Percentiles rank a stretch among this genome's conserved stretches.
These are phyloP conservation scores for Tranzscheliella williamsii DNA, from an alignment of 1,284 basidiomycete species.

Conservation along the genomic window DNA sequence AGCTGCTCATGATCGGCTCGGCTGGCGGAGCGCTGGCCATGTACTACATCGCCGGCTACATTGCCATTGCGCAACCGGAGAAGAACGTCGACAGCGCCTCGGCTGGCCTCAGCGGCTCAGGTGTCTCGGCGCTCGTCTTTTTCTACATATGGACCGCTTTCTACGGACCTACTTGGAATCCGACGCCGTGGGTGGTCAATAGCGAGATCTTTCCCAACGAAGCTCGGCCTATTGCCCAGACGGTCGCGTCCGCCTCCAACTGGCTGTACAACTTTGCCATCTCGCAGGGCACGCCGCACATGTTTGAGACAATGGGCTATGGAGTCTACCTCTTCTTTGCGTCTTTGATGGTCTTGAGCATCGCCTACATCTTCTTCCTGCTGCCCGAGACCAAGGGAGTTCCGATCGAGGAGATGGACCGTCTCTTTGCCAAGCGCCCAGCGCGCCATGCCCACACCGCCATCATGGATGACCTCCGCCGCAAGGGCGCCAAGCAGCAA, in stretches of 20 bases:
- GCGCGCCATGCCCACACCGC: constrained; percentile 9
- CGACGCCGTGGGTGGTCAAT: constrained; percentile 43
- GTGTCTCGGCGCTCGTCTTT: constrained; percentile 30
- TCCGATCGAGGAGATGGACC: constrained; percentile 71
- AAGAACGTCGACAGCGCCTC: background rate
- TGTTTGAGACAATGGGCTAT: constrained; percentile 57
- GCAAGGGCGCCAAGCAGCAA: constrained; percentile 4
- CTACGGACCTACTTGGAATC: constrained; percentile 50
- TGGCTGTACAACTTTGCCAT: constrained; percentile 77
- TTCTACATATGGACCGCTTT: constrained; percentile 51
- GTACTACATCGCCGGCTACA: constrained; percentile 44
- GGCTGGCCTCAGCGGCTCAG: constrained; percentile 8
- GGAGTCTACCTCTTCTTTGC: constrained; percentile 73
- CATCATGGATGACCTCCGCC: constrained; percentile 22
- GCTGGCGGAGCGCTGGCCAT: constrained; percentile 29
- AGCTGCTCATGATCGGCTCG: constrained; percentile 62
- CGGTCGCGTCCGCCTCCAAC: constrained; percentile 77
- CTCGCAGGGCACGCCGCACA: constrained; percentile 34
- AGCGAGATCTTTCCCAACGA: constrained; percentile 80
- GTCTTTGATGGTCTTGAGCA: constrained; percentile 69
- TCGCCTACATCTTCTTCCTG: constrained; percentile 65
- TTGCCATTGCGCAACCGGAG: constrained; percentile 36
- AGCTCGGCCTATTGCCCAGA: constrained; percentile 78
- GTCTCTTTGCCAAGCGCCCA: constrained; percentile 18
- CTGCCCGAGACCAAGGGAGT: constrained; percentile 77